Conservation (phyloP, 2,329 filamentous ascomycete genomes). For the Drechslerella stenobrocha region DNA sequence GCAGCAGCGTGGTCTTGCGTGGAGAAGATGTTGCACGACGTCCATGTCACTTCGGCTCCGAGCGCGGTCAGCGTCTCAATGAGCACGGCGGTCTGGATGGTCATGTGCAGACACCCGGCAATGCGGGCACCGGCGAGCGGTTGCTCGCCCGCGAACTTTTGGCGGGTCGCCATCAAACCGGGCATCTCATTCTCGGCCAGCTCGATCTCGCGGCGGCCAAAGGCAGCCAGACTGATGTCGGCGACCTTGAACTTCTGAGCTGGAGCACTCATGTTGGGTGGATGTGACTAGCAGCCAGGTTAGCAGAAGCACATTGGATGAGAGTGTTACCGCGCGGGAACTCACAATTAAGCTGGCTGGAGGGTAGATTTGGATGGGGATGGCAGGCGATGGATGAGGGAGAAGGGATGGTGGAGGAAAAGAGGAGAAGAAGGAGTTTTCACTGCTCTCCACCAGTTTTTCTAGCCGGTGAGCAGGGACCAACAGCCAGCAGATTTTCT, state of each 20-base stretch:
- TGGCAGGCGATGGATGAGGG: constrained; percentile 42
- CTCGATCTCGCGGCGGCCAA: constrained; percentile 98
- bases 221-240: constrained; percentile 95
- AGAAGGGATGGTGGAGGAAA: constrained; percentile 46
- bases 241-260: constrained; percentile 97
- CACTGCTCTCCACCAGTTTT: constrained; percentile 7
- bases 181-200: constrained; percentile 72
- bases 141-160: constrained; percentile 90
- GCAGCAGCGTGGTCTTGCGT: constrained; percentile 98
- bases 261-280: constrained; percentile 70
- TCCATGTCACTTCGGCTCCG: constrained; percentile 98
- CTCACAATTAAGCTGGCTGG: constrained; percentile 35
- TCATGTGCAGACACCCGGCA: constrained; percentile 98
- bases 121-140: constrained; percentile 72
- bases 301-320: background rate
- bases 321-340: constrained; percentile 1
- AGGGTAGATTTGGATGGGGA: constrained; percentile 46
- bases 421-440: constrained; percentile 34
- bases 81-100: constrained; percentile 98
- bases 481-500: constrained; percentile 21
- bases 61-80: constrained; percentile 94
- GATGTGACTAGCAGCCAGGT: background rate
- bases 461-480: background rate
- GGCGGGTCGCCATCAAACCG: constrained; percentile 91
- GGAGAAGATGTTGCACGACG: constrained; percentile 99